Evolutionary conservation across 2,329 filamentous ascomycete genomes (phyloP), one percentile per base, ranked within the genome.

Genomic region (Aspergillus sojae): DNA sequence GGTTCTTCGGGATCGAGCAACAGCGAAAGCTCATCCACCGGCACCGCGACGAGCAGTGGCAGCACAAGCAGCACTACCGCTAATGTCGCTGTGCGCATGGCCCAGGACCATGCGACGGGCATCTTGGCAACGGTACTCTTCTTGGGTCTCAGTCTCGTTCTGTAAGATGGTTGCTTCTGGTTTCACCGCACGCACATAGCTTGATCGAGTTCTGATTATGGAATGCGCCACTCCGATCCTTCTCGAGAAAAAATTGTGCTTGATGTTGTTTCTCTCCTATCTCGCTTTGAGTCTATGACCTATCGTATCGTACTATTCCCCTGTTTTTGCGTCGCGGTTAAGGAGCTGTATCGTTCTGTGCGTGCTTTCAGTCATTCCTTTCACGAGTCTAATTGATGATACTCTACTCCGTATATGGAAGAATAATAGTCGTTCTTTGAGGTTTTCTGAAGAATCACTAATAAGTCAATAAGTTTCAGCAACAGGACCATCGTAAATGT

Each of bases 61-160:
- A 62, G 73, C 21, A 68, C 68, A 43, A 65, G 71, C 52, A 62
- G 73, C 14, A 67, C 70, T 26, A 63, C 77, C 52, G 71, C 68
- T 55, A 69, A 78, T 65, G 84, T 81, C 64, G 85, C 84, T 55
- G 75, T 84, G 67, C 75, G 74, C 68, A 70, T 81, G 68, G 79
- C 76, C 57, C 79, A 81, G 71, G 80, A 83, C 66, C 84, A 84
- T 72, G 83, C 85, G 57, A 84, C 84, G 60, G 81, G 81, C 60
- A 71, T 81, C 46, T 74, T 88, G 61, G 83, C 82, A 56, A 82
- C 82, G 64, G 83, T 83, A 71, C 76, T 88, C 66, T 77, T 86
- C 62, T 82, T 84, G 57, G 76, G 85, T 60, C 85, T 89, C 71
- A 86, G 85, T 66, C 74, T 88, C 65, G 79, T 86, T 65, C 76